Base-by-base conservation (phyloP, 1,139 yeast species). In the Oligophagozyma castellii region DNA sequence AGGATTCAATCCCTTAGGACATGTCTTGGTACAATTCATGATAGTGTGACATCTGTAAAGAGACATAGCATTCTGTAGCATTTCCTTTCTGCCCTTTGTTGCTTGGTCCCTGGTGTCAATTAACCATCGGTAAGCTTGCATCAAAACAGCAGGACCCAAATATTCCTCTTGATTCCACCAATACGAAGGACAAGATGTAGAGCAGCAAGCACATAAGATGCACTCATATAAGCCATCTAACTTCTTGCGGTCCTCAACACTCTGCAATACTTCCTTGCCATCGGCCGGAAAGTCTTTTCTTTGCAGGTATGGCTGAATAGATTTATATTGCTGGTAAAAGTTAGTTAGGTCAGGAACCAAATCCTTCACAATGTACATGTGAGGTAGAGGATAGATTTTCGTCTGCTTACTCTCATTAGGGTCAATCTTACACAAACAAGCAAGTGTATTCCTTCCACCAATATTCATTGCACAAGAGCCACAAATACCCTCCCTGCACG, bases 81-180 rank as follows among this genome's bases (percentile, higher is more conserved):
- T 77, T 51, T 75, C 80, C 57, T 73, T 80, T 69, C 99, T 84
- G 45, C 65, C 50, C 40, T 61, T 65, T 25, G 83, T 67, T 32
- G 95, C 95, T 59, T 83, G 76, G 59, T 89, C 99, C 65, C 99
- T 79, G 28, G 95, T 78, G 60, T 89, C 99, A 42, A 84, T 73
- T 68, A 89, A 75, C 98, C 98, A 89, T 67, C 98, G 76, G 70
- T 76, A 89, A 34, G 96, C 95, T 67, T 89, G 98, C 95, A 89
- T 81, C 59, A 89, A 71, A 35, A 89, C 96, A 16, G 96, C 96
- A 20, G 98, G 96, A 35, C 98, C 98, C 50, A 92, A 67, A 63
- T 92, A 92, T 66, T 92, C 93, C 61, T 86, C 94, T 63, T 84
- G 95, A 65, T 92, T 92, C 99, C 99, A 92, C 98, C 99, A 92